Evolutionary conservation across 2,329 filamentous ascomycete species (phyloP).

Genomic region (Venturia pyrina): DNA sequence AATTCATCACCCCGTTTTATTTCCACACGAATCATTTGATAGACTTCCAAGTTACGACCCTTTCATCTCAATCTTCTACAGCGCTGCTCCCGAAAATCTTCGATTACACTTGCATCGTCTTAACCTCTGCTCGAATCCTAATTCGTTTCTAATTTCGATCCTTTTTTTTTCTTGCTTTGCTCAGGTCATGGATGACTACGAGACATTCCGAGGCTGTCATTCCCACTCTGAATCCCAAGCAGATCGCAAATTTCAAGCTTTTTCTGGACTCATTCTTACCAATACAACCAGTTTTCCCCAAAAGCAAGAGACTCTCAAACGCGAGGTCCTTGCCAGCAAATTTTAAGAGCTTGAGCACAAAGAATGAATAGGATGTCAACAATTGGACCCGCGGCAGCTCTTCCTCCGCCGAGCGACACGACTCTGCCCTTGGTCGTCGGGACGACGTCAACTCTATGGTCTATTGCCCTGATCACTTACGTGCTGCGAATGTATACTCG

Average conservation of each 20-base stretch:
- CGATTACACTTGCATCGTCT: neutral
- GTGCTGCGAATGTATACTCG: slow-evolving; percentile 1
- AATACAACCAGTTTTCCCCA: neutral
- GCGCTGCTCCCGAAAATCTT: neutral
- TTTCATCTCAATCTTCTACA: neutral
- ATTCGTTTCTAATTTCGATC: neutral
- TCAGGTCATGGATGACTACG: neutral
- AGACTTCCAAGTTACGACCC: neutral
- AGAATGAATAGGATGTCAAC: neutral
- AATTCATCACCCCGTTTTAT: neutral
- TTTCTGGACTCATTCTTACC: neutral
- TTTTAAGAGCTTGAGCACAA: neutral
- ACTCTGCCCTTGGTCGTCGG: neutral
- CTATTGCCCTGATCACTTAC: neutral
- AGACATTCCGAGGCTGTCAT: neutral
- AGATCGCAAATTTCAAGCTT: neutral
- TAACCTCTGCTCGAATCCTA: neutral
- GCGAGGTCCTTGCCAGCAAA: neutral
- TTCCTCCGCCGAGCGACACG: neutral
- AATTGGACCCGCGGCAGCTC: neutral
- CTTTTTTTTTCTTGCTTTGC: neutral
- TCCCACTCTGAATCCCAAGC: neutral
- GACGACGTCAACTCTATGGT: neutral
- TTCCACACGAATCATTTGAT: neutral
- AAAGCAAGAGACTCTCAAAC: neutral